Percentiles rank a stretch among this genome's conserved stretches.
phyloP scores from a whole-genome alignment of 768 basidiomycete species.

The Phallus indusiatus region DNA sequence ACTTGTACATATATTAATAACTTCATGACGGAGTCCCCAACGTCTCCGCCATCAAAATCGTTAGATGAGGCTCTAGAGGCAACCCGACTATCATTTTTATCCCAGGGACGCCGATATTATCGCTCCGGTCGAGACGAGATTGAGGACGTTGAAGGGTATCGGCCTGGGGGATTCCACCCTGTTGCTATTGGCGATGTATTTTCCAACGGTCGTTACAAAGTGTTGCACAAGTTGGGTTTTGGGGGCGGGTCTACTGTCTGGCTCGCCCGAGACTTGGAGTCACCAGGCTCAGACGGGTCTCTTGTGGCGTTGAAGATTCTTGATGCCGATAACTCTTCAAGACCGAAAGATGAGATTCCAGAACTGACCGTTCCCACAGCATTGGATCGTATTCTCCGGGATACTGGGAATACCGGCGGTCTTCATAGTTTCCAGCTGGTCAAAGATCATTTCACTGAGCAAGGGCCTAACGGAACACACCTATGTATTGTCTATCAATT shows the following conservation, averaged over 20 bases:
- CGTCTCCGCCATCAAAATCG: too few species aligned
- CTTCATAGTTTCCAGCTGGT: conserved; percentile 24
- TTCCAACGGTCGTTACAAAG: conserved; percentile 34
- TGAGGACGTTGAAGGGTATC: too few species aligned
- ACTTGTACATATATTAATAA: too few species aligned
- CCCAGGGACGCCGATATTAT: too few species aligned
- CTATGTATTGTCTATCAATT: conserved; percentile 38
- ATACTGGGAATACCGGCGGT: conserved; percentile 18
- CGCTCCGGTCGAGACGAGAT: too few species aligned
- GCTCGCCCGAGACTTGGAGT: too few species aligned
- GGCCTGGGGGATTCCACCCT: conserved; percentile 27
- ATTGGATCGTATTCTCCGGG: conserved; percentile 24
- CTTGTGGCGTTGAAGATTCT: conserved; percentile 24
- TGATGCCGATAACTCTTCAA: conserved; percentile 23
- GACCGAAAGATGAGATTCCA: conserved; percentile 15
- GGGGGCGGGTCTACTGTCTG: conserved; percentile 40
- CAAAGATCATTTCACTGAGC: conserved; percentile 35
- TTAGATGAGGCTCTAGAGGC: too few species aligned
- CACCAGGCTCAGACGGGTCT: too few species aligned
- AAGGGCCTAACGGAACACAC: conserved; percentile 43
- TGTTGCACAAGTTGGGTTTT: conserved; percentile 49
- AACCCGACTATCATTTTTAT: too few species aligned
- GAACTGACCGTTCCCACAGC: conserved; percentile 27
- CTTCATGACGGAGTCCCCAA: too few species aligned
- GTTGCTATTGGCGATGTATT: conserved; percentile 35